phyloP scores from a whole-genome alignment of 768 basidiomycete genomes.

The Lactarius indigo region DNA sequence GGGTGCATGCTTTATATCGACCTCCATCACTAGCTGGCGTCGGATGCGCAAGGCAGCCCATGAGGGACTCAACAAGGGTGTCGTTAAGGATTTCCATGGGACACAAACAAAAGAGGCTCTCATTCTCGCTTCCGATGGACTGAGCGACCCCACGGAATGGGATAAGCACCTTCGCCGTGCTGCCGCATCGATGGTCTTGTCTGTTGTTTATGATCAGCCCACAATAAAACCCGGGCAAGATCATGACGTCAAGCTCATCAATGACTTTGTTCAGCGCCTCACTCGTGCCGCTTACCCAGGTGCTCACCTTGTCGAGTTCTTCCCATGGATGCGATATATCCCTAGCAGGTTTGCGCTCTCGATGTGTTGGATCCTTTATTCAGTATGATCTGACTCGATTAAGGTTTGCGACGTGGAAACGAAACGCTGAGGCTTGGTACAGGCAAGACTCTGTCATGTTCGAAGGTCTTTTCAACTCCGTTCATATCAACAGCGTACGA shows the following conservation, averaged over 20 bases:
- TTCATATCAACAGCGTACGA: conserved; percentile 8
- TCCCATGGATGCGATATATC: conserved; percentile 24
- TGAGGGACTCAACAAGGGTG: conserved; percentile 33
- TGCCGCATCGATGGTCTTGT: conserved; percentile 32
- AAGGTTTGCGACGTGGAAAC: conserved; percentile 24
- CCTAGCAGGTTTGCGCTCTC: conserved; percentile 16
- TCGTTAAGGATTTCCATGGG: conserved; percentile 28
- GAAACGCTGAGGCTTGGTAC: conserved; percentile 15
- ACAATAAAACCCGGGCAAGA: conserved; percentile 25
- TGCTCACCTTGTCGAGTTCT: conserved; percentile 28
- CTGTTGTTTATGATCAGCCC: conserved; percentile 29
- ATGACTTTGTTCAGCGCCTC: conserved; percentile 30
- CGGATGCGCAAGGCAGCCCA: conserved; percentile 36
- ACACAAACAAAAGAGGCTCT: conserved; percentile 34
- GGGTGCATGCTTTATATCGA: neutral
- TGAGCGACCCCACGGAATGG: conserved; percentile 32
- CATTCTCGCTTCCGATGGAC: conserved; percentile 31
- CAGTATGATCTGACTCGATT: neutral
- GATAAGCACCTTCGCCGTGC: conserved; percentile 32
- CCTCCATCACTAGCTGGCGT: conserved; percentile 32
- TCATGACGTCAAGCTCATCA: conserved; percentile 26
- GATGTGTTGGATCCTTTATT: neutral
- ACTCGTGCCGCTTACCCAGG: conserved; percentile 38
- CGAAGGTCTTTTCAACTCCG: conserved; percentile 14
- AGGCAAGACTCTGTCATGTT: conserved; percentile 22